Evolutionary conservation across 2,329 filamentous ascomycete species (phyloP).

Genomic region (Aspergillus floridensis): DNA sequence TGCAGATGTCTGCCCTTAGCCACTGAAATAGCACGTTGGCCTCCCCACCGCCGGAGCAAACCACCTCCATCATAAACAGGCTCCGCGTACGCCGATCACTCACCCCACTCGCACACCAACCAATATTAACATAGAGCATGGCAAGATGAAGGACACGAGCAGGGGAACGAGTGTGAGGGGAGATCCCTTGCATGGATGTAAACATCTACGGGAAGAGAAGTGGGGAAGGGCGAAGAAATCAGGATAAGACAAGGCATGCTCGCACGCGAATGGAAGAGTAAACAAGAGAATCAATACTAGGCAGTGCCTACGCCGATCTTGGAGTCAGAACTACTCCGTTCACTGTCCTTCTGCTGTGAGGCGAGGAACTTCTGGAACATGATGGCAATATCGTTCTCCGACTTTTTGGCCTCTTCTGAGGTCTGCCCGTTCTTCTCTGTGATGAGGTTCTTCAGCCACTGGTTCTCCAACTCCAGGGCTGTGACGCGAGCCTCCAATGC

Average conservation of each 20-base stretch:
- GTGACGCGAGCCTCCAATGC: constrained; percentile 71
- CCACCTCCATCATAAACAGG: neutral
- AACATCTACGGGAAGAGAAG: constrained; percentile 3
- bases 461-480: constrained; percentile 76
- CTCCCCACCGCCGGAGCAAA: constrained; percentile 2
- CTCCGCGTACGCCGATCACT: constrained; percentile 18
- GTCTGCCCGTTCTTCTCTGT: constrained; percentile 68
- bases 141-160: neutral
- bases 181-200: neutral
- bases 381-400: constrained; percentile 47
- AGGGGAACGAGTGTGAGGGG: neutral
- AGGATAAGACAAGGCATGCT: neutral
- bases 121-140: neutral
- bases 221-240: constrained; percentile 4
- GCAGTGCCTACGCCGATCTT: constrained; percentile 35
- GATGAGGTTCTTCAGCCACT: constrained; percentile 75
- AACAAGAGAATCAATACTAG: constrained; percentile 12
- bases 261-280: neutral
- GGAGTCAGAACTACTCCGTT: constrained; percentile 30
- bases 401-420: constrained; percentile 31
- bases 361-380: constrained; percentile 44
- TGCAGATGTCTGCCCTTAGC: neutral
- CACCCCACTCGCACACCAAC: constrained; percentile 6
- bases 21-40: constrained; percentile 18
- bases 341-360: constrained; percentile 29